A percentile compares a stretch with the other conserved stretches of the same genome.
These are phyloP conservation scores for Populus alba DNA, from an alignment of 345 rosid species.

Conservation along the genomic window DNA sequence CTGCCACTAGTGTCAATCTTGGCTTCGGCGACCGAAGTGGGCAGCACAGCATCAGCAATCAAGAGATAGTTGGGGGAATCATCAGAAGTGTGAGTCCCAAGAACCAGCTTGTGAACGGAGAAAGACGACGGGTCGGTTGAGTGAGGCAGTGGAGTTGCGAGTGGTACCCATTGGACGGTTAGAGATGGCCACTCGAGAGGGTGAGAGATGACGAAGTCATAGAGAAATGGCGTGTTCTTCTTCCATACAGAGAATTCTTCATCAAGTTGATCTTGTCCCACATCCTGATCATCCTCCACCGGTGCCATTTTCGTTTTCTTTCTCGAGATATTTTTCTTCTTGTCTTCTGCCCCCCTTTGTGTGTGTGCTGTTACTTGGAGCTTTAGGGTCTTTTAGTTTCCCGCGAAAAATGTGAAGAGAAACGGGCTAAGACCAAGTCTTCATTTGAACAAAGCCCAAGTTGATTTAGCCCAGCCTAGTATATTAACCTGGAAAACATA, in stretches of 20 bases:
- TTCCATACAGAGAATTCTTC: conserved; percentile 89
- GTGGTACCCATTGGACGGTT: conserved; percentile 90
- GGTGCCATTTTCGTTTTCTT: conserved; percentile 29
- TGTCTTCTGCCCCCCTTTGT: neutral
- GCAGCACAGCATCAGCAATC: conserved; percentile 73
- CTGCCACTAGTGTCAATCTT: conserved; percentile 17
- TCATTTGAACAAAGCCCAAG: neutral
- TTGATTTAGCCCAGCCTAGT: neutral
- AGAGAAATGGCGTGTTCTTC: conserved; percentile 85
- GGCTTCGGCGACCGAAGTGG: conserved; percentile 45
- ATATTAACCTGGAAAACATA: no score
- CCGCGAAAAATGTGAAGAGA: neutral
- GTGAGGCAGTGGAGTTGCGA: conserved; percentile 42
- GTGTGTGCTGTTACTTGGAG: neutral
- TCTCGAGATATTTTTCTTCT: neutral
- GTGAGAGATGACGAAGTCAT: conserved; percentile 81
- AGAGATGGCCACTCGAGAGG: conserved; percentile 96
- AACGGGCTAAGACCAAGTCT: neutral
- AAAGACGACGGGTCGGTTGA: conserved; percentile 45
- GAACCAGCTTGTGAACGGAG: conserved; percentile 60
- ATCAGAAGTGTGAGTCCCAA: conserved; percentile 89
- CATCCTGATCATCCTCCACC: conserved; percentile 39
- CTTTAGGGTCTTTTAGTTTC: neutral
- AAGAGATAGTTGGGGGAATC: conserved; percentile 63
- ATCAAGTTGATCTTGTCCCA: conserved; percentile 54